Conservation (phyloP, 495 filamentous ascomycete species). For the Penicillium ucsense region DNA sequence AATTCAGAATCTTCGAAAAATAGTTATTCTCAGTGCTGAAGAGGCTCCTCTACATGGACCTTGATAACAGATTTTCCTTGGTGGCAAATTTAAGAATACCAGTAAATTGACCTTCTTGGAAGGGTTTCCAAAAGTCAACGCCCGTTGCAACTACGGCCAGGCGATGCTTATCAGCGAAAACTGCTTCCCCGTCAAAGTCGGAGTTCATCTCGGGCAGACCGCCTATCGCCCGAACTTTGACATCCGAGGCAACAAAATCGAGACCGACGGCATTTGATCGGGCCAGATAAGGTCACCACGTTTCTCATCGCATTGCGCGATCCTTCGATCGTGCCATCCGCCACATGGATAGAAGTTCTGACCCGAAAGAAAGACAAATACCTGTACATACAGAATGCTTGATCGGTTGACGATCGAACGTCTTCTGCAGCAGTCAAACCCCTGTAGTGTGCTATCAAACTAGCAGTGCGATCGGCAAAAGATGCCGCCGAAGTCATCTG, state of each 20-base stretch:
- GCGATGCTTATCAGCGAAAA: not conserved
- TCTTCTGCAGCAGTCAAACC: not conserved
- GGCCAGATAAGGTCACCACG: slow-evolving; percentile 2
- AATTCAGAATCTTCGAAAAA: too few species aligned
- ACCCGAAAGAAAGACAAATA: too few species aligned
- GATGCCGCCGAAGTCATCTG: not conserved
- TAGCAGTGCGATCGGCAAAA: not conserved
- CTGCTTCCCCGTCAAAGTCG: too few species aligned
- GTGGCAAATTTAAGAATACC: too few species aligned
- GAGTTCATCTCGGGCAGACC: not conserved
- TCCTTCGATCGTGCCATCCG: not conserved
- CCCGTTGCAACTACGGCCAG: not conserved
- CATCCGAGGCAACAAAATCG: slow-evolving; percentile 12
- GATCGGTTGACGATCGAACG: slow-evolving; percentile 4
- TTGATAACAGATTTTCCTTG: too few species aligned
- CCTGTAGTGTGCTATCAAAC: not conserved
- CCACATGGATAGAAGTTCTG: too few species aligned
- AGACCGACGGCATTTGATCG: slow-evolving; percentile 14
- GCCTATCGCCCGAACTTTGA: slow-evolving; percentile 4
- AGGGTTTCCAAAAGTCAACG: too few species aligned
- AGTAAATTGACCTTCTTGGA: too few species aligned
- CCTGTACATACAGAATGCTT: not conserved
- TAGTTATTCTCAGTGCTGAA: too few species aligned
- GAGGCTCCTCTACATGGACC: too few species aligned
- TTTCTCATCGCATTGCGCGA: not conserved